Base-by-base conservation (phyloP, 2,329 filamentous ascomycete genomes). In the Ceratocystis harringtonii region DNA sequence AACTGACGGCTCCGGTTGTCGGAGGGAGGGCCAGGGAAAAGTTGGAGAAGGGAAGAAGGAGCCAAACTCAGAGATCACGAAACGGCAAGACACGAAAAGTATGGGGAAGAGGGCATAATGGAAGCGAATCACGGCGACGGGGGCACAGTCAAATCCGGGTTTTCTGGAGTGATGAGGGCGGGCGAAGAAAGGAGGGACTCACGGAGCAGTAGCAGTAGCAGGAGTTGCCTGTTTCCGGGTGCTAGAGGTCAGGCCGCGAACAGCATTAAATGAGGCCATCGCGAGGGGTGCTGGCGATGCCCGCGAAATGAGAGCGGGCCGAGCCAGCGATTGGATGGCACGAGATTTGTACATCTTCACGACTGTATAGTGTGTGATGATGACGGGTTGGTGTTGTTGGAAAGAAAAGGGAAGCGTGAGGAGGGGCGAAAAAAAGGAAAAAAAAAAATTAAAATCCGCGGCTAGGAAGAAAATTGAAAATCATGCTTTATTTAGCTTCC, bases 171-270 rank as follows among this genome's bases (percentile, higher is more conserved):
- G 8, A 10, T 48, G 45, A 22, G 8, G 45, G 41, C 41, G 41
- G 50, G 8, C 17, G 50, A 52, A 10, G 10, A 64, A 43, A 19
- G 22, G 36, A 64, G 41, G 72, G 68, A 48, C 25, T 28, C 15
- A 44, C 62, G 52, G 48, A 58, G 60, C 55, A 62, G 66, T 45
- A 44, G 62, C 60, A 36, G 28, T 28, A 44, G 62, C 60, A 36
- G 65, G 66, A 41, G 66, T 67, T 12, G 66, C 30, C 68, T 72
- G 70, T 70, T 64, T 60, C 70, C 64, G 48, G 66, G 66, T 48
- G 43, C 65, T 41, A 60, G 32, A 45, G 43, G 66, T 67, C 45
- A 67, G 41, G 44, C 44, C 52, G 32, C 66, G 66, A 6, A 48
- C 45, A 43, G 65, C 61, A 70, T 66, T 44, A 28, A 32, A 66